phyloP scores from a whole-genome alignment of 1,139 yeast genomes.

The Chernovozyma sophiae-reginae region DNA sequence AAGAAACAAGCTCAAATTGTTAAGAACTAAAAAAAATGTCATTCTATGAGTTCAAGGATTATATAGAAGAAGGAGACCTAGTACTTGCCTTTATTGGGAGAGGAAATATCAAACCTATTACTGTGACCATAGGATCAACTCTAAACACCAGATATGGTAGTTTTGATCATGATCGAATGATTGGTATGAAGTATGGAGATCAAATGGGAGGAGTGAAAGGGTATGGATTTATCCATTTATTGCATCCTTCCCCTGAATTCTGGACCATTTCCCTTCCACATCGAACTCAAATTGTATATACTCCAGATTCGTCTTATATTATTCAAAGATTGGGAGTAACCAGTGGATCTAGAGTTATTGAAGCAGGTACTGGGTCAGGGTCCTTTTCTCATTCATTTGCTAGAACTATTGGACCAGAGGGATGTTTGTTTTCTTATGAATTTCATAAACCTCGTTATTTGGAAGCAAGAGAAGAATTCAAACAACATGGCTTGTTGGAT shows the following conservation, averaged over 20 bases:
- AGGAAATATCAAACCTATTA: slow-evolving; percentile 71
- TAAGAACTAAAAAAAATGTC: slow-evolving; percentile 36
- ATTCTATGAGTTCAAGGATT: slow-evolving; percentile 48
- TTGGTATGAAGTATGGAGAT: slow-evolving; percentile 78
- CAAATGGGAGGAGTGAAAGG: slow-evolving; percentile 80
- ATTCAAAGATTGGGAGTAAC: slow-evolving; percentile 73
- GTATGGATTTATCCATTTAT: slow-evolving; percentile 79
- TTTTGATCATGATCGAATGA: slow-evolving; percentile 77
- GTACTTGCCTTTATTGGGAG: slow-evolving; percentile 85
- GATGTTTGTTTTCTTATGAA: slow-evolving; percentile 78
- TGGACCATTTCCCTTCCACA: slow-evolving; percentile 96
- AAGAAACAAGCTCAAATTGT: no score
- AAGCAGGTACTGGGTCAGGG: slow-evolving; percentile 98
- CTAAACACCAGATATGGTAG: slow-evolving; percentile 87
- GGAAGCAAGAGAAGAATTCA: slow-evolving; percentile 77
- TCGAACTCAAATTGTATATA: slow-evolving; percentile 94
- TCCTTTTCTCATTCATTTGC: slow-evolving; percentile 93
- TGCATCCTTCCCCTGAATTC: slow-evolving; percentile 91
- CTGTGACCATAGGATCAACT: slow-evolving; percentile 52
- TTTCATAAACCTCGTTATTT: slow-evolving; percentile 80
- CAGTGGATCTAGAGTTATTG: slow-evolving; percentile 78
- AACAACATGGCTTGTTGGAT: slow-evolving; percentile 58
- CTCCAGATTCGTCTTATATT: slow-evolving; percentile 91
- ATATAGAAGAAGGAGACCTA: slow-evolving; percentile 77
- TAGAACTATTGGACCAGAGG: slow-evolving; percentile 61